These are phyloP conservation scores for Flaveria brownii DNA, from an alignment of 129 eudicot genomes.

Conservation along the genomic window DNA sequence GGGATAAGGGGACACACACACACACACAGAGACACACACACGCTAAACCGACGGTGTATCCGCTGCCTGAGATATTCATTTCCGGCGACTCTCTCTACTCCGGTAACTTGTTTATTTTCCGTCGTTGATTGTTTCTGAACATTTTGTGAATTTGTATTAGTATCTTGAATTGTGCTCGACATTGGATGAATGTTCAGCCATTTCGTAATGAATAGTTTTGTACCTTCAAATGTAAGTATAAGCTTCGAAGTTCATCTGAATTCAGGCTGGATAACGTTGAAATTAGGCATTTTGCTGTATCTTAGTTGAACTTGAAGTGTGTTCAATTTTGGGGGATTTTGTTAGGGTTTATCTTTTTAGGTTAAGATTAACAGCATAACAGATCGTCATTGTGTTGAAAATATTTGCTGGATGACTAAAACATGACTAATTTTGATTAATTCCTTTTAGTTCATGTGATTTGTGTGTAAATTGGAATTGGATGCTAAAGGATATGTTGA, in stretches of 20 bases:
- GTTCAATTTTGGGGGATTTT: constrained; percentile 20
- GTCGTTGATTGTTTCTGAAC: not conserved
- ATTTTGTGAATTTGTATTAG: not conserved
- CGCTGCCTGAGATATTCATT: constrained; percentile 16
- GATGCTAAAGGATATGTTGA: not conserved
- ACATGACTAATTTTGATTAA: not conserved
- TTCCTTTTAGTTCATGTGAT: not conserved
- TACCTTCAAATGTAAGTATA: not conserved
- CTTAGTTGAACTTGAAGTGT: not conserved
- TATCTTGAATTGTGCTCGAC: not conserved
- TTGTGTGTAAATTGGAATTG: not conserved
- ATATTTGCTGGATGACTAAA: not conserved
- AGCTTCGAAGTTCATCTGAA: too few species aligned
- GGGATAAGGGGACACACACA: constrained; percentile 16
- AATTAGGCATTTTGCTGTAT: not conserved
- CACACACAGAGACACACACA: too few species aligned
- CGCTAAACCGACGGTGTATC: constrained; percentile 6
- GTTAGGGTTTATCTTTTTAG: not conserved
- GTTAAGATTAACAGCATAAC: too few species aligned
- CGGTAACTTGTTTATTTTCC: constrained; percentile 17
- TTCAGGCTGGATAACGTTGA: not conserved
- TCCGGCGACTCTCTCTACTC: constrained; percentile 26
- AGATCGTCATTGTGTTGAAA: not conserved
- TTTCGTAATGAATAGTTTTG: constrained; percentile 1
- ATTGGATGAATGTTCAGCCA: not conserved